These are phyloP conservation scores for Lactifluus piperatus DNA, from an alignment of 768 basidiomycete genomes.

Conservation along the genomic window DNA sequence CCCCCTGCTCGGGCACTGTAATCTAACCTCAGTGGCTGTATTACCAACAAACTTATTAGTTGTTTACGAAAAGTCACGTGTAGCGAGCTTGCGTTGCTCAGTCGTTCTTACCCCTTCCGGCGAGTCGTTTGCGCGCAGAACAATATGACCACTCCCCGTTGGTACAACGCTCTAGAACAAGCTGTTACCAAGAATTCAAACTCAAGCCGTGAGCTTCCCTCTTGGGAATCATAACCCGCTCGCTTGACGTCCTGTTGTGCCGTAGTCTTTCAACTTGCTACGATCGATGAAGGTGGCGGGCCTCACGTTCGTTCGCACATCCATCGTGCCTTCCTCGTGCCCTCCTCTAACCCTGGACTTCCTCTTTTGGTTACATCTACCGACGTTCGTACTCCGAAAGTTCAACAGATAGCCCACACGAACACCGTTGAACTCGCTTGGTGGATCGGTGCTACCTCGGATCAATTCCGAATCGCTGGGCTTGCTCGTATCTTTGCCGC, in stretches of 20 bases:
- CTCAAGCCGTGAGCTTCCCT: slow-evolving; percentile 19
- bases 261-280: slow-evolving; percentile 59
- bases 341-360: slow-evolving; percentile 33
- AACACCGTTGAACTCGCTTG: slow-evolving; percentile 54
- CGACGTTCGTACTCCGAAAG: slow-evolving; percentile 66
- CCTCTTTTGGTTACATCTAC: slow-evolving; percentile 63
- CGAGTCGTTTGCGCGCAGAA: no score
- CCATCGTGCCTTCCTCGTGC: slow-evolving; percentile 49
- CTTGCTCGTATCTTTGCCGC: slow-evolving; percentile 46
- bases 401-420: slow-evolving; percentile 42
- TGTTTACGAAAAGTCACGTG: no score
- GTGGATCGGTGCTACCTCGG: slow-evolving; percentile 59
- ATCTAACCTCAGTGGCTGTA: no score
- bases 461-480: slow-evolving; percentile 70
- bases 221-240: not conserved
- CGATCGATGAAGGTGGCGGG: slow-evolving; percentile 35
- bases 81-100: no score
- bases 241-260: not conserved
- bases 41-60: no score
- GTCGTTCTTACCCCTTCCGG: no score
- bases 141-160: slow-evolving; percentile 21
- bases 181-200: slow-evolving; percentile 23
- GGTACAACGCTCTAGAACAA: slow-evolving; percentile 24
- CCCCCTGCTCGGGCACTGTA: no score
- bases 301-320: slow-evolving; percentile 62